Evolutionary conservation across 352 stramenopile genomes (phyloP), one percentile per base, ranked within the genome.

Genomic region (Phytophthora macrochlamydospora): DNA sequence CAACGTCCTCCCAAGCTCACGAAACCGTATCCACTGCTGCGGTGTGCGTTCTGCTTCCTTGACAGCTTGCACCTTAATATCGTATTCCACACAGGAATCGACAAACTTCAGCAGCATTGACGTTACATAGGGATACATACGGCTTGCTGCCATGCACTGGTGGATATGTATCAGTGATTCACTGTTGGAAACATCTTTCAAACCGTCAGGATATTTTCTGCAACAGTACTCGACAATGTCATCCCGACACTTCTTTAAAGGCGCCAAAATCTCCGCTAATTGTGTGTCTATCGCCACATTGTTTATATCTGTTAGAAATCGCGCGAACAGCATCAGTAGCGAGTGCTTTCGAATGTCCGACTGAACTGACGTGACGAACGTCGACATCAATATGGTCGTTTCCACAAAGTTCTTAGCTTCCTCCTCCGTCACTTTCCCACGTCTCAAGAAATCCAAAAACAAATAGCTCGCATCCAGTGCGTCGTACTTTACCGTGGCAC

Each of bases 281-380:
- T 11, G 18, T 9, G 35, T 58, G 7, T 28, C 42, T 13, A 45
- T 60, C 9, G 51, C 50, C 4, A 43, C 28, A 48, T 54, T 55
- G 13, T 50, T 30, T 32, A 66, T 12, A 54, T 51, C 50, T 30
- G 30, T 66, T 1, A 66, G 28, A 33, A 60, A 52, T 18, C 55
- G 50, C 13, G 59, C 50, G 35, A 66, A 43, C 24, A 60, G 59
- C 32, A 66, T 66, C 8, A 60, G 31, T 35, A 37, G 59, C 37
- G 51, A 6, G 38, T 31, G 7, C 59, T 65, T 35, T 65, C 38
- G 9, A 42, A 59, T 33, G 42, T 49, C 42, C 38, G 49, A 18
- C 44, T 51, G 51, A 58, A 32, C 49, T 56, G 3, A 32, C 59
- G 57, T 11, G n/a, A 35, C 46, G 52, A 50, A 49, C 18, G 38